Evolutionary conservation across 1,284 basidiomycete species (phyloP), one percentile per base, ranked within the genome.

Genomic region (Gymnopus androsaceus): DNA sequence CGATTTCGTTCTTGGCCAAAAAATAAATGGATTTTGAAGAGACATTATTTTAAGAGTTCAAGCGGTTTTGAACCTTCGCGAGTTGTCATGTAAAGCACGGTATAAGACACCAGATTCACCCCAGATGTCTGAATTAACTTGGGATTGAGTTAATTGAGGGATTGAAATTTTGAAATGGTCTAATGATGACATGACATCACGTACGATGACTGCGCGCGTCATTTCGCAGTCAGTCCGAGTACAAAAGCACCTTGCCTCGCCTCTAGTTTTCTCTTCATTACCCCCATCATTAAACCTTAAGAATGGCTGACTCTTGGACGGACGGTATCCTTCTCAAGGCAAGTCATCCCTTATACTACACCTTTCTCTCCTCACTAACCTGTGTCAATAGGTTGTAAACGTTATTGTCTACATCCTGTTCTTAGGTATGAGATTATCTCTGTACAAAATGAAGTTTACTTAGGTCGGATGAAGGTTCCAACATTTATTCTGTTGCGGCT

Each of bases 291-390:
- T 40, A 9, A 42, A n/a, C 55, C 66, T 33, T 14, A 33, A 33
- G 19, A 28, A 87, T 87, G 85, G 73, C 83, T 51, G 78, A 80
- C 71, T 67, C 67, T 28, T 90, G 88, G 89, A 85, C 77, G 62
- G 90, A 94, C 69, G 88, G 83, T 23, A 81, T 94, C 59, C 65
- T 88, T 49, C 82, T 94, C 77, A 94, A 94, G 79, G 87, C 87
- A 58, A 9, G 71, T 41, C 15, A 30, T 17, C 17, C 42, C 5
- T 27, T 56, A 3, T 19, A 7, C 21, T 12, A 33, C 1, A 19
- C 37, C 28, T 6, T 23, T 11, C 7, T 28, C 17, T 36, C 21
- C 27, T 25, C 56, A 44, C 23, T 9, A 15, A 11, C 40, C 9
- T 25, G 30, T 28, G 45, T 55, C 23, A 49, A 12, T 57, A 87